Percentiles rank a stretch among this genome's conserved stretches.
Evolutionary conservation across 1,284 basidiomycete species (phyloP).

Genomic region (Cutaneotrichosporon cutaneum): DNA sequence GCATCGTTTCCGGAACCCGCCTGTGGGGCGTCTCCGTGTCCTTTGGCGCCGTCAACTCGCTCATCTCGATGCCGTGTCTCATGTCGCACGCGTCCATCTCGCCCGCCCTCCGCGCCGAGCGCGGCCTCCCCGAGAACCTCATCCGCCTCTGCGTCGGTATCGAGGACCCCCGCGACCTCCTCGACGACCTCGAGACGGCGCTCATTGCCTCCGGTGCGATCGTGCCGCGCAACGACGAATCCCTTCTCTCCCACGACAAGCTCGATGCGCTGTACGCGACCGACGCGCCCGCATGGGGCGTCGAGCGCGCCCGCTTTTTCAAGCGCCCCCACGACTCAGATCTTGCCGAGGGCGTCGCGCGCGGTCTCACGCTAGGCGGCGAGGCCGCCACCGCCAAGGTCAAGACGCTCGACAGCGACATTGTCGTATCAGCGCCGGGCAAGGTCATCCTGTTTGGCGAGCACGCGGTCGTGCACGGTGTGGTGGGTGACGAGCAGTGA

Average conservation of each 20-base stretch:
- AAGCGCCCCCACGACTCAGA: conserved; percentile 31
- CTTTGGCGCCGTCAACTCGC: conserved; percentile 95
- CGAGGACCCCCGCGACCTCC: conserved; percentile 87
- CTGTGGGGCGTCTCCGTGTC: conserved; percentile 98
- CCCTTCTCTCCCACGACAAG: conserved; percentile 31
- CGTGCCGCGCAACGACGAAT: conserved; percentile 36
- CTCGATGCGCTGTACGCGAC: conserved; percentile 40
- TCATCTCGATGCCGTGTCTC: conserved; percentile 99
- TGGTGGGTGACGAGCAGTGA: conserved; percentile 61
- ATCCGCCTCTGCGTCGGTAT: conserved; percentile 98
- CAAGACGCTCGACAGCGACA: conserved; percentile 54
- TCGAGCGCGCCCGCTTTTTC: conserved; percentile 50
- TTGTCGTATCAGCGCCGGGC: conserved; percentile 87
- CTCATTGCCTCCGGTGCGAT: conserved; percentile 90
- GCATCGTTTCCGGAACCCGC: conserved; percentile 85
- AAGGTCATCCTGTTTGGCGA: conserved; percentile 99
- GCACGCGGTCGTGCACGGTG: conserved; percentile 97
- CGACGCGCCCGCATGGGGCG: conserved; percentile 43
- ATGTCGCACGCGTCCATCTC: conserved; percentile 98
- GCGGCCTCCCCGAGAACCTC: conserved; percentile 94
- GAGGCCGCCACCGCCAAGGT: conserved; percentile 34
- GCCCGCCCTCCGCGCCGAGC: conserved; percentile 82
- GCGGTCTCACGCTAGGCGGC: conserved; percentile 32
- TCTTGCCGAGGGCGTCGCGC: conserved; percentile 39
- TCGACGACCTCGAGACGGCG: conserved; percentile 93